Evolutionary conservation across 257 asterid genomes (phyloP).

Genomic region (Nicotiana undulata): DNA sequence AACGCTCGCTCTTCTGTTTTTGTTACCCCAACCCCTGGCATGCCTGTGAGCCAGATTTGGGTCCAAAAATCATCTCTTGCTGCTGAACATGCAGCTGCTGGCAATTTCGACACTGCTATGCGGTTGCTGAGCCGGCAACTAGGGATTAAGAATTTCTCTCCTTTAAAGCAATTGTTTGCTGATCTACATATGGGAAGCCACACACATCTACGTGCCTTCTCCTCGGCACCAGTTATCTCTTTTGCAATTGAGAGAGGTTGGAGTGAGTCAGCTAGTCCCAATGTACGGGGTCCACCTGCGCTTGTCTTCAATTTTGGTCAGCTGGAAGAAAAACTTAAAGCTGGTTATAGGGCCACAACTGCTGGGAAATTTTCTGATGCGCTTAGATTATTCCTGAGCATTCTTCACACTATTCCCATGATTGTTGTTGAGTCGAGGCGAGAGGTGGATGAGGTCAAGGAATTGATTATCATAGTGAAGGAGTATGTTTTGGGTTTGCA

Average conservation of each 20-base stretch:
- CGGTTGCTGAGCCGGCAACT: constrained; percentile 78
- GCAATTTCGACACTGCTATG: constrained; percentile 91
- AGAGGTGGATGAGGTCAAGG: constrained; percentile 86
- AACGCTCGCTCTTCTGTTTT: constrained; percentile 56
- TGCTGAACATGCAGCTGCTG: constrained; percentile 94
- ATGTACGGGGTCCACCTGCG: constrained; percentile 75
- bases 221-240: constrained; percentile 62
- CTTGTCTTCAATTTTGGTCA: constrained; percentile 60
- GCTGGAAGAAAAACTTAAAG: constrained; percentile 69
- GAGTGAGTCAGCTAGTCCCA: constrained; percentile 63
- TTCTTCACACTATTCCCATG: constrained; percentile 72
- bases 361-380: constrained; percentile 76
- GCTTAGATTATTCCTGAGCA: constrained; percentile 40
- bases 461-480: constrained; percentile 50
- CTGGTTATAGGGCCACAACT: constrained; percentile 72
- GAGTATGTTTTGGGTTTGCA: constrained; percentile 71
- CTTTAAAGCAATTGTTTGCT: constrained; percentile 49
- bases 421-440: constrained; percentile 69
- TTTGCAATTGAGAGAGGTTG: constrained; percentile 83
- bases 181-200: constrained; percentile 82
- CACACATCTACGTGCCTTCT: constrained; percentile 59
- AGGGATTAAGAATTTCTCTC: constrained; percentile 66
- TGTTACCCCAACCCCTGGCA: constrained; percentile 72
- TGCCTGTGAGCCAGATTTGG: constrained; percentile 97
- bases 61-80: constrained; percentile 84